Conservation (phyloP, 371 early-diverging fungal genomes). For the Mortierella sp. region DNA sequence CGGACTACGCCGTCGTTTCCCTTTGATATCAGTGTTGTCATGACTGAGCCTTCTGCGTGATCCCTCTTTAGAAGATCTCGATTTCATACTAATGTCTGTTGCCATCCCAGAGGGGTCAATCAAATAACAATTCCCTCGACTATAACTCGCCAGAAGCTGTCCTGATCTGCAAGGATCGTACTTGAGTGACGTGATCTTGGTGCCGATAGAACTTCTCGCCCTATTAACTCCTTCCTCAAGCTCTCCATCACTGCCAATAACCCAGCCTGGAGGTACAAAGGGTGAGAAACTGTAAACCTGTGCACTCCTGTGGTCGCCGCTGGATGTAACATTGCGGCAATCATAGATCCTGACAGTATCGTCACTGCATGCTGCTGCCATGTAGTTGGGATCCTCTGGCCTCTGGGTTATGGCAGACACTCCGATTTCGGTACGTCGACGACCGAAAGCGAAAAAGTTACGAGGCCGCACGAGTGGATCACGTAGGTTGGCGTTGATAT, state of each 20-base stretch:
- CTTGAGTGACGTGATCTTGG: slow-evolving; percentile 48
- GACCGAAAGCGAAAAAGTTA: slow-evolving; percentile 11
- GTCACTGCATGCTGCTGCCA: slow-evolving; percentile 58
- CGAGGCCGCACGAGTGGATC: slow-evolving; percentile 9
- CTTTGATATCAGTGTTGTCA: slow-evolving; percentile 5
- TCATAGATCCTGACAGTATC: slow-evolving; percentile 60
- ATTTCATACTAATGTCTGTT: background rate
- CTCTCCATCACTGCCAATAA: slow-evolving; percentile 19
- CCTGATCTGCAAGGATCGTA: slow-evolving; percentile 50
- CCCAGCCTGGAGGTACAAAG: slow-evolving; percentile 30
- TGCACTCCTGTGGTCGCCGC: slow-evolving; percentile 28
- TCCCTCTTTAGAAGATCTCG: background rate
- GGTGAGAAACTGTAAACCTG: slow-evolving; percentile 58
- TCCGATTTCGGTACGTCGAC: slow-evolving; percentile 16
- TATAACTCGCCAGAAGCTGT: slow-evolving; percentile 51
- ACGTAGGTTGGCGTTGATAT: slow-evolving; percentile 29
- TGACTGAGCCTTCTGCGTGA: background rate
- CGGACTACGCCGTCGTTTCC: slow-evolving; percentile 33
- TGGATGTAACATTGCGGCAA: slow-evolving; percentile 26
- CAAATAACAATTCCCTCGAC: slow-evolving; percentile 42
- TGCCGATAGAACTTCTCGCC: slow-evolving; percentile 23
- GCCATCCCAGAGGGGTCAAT: slow-evolving; percentile 36
- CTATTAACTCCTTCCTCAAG: slow-evolving; percentile 13
- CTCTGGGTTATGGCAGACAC: slow-evolving; percentile 56
- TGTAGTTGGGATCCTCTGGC: slow-evolving; percentile 53